Evolutionary conservation across 1,139 yeast genomes (phyloP).

Genomic region (Pichia inconspicua): DNA sequence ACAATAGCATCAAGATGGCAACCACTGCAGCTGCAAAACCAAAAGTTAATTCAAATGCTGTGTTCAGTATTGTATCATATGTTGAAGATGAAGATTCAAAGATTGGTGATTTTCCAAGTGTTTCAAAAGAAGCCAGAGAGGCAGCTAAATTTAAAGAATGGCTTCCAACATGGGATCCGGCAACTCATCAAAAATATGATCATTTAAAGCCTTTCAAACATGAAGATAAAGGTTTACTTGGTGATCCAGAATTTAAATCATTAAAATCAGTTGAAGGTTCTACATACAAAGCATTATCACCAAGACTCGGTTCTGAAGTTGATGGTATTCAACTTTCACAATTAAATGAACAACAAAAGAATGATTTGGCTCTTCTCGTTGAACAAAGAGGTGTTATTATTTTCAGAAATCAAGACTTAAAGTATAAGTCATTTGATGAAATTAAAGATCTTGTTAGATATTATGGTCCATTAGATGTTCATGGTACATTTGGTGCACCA

Average conservation of each 20-base stretch:
- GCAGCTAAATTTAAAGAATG: conserved; percentile 32
- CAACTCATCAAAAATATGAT: conserved; percentile 29
- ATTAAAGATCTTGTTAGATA: conserved; percentile 46
- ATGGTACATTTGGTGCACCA: conserved; percentile 70
- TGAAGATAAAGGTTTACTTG: conserved; percentile 48
- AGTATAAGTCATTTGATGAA: conserved; percentile 28
- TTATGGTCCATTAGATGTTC: conserved; percentile 65
- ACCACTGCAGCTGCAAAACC: neutral
- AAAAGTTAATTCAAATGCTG: neutral
- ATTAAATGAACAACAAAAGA: conserved; percentile 44
- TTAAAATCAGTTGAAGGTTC: conserved; percentile 38
- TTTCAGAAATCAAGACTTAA: conserved; percentile 60
- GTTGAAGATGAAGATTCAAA: conserved; percentile 16
- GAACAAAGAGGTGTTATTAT: conserved; percentile 64
- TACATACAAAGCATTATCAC: conserved; percentile 35
- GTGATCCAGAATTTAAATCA: conserved; percentile 46
- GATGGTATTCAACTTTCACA: conserved; percentile 50
- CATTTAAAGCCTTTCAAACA: conserved; percentile 43
- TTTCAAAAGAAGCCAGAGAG: conserved; percentile 24
- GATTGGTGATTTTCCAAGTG: conserved; percentile 28
- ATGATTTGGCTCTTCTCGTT: conserved; percentile 57
- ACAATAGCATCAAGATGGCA: neutral
- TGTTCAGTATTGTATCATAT: neutral
- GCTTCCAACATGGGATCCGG: conserved; percentile 44
- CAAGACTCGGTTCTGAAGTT: conserved; percentile 61